Base-by-base conservation (phyloP, 2,329 filamentous ascomycete genomes). In the Paecilomyces niveus region DNA sequence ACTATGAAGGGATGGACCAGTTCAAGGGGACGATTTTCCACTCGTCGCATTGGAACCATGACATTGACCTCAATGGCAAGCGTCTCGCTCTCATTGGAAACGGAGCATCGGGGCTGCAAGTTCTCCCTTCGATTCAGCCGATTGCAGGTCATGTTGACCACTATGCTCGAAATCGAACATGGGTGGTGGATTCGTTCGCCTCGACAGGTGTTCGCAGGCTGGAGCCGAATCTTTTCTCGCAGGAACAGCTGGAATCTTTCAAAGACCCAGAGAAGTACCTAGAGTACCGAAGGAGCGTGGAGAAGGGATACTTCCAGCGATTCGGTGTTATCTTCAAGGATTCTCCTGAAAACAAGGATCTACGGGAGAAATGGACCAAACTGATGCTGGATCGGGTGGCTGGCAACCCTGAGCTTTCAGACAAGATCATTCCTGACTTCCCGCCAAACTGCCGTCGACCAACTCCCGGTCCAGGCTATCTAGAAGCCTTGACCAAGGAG, bases 391-490 rank as follows among this genome's bases (percentile, higher is more conserved):
- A 77, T 49, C 78, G 84, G 0, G 70, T 88, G 0, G 72, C 70
- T 0, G 77, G 79, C 56, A 83, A 85, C 60, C 81, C 84, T 0
- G 80, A 84, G 24, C 72, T 89, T 3, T 70, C 83, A 0, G 74
- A 84, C 2, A 74, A 78, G 21, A 76, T 89, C 2, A 74, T 85
- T 3, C 86, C 87, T 0, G 81, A 85, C 60, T 89, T 86, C 63
- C 82, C 85, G 0, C 84, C 83, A 10, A 81, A 85, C 63, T 89
- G 87, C 62, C 80, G 86, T 9, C 80, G 87, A 1, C 73, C 87
- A 0, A 89, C 87, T 0, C 85, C 86, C 0, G 85, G 86, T 0
- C 85, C 85, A 0, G 86, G 85, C 0, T 89, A 89, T 64, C 79
- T 89, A 4, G 86, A 89, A 67, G 84, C 85, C 0, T 74, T 89